Conservation (phyloP, 768 basidiomycete species). For the Mycena pura region DNA sequence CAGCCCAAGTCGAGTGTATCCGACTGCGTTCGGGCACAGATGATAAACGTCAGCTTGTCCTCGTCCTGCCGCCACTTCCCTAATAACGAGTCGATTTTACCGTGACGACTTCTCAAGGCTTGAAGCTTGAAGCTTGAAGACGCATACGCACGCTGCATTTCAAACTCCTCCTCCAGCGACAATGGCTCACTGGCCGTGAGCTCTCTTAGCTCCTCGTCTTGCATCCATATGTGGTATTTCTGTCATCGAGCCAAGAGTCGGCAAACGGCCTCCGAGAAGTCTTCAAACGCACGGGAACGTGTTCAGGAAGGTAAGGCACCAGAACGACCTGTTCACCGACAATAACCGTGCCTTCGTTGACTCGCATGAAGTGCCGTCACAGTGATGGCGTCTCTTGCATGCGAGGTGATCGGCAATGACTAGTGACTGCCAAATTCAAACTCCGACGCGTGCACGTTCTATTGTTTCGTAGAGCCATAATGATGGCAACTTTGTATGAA, state of each 20-base stretch:
- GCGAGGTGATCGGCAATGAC: no score
- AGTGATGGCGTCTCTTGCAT: not conserved
- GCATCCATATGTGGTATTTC: constrained; percentile 94
- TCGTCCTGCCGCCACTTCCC: constrained; percentile 87
- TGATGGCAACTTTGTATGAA: no score
- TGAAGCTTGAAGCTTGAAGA: constrained; percentile 24
- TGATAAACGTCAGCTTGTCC: constrained; percentile 93
- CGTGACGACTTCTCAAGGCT: no score
- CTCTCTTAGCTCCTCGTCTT: constrained; percentile 68
- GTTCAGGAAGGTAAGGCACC: constrained; percentile 77
- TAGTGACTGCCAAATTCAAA: not conserved
- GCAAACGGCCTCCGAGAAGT: not conserved
- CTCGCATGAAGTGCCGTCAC: constrained; percentile 52
- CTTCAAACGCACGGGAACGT: constrained; percentile 48
- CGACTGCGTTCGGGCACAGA: constrained; percentile 59
- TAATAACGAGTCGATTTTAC: constrained; percentile 36
- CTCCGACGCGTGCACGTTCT: no score
- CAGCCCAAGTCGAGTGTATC: constrained; percentile 14
- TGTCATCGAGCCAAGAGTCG: constrained; percentile 35
- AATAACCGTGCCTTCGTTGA: constrained; percentile 71
- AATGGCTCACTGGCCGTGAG: constrained; percentile 88
- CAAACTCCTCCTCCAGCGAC: constrained; percentile 79
- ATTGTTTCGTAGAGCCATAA: no score
- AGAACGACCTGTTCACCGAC: constrained; percentile 73
- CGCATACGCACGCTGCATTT: constrained; percentile 76